These are phyloP conservation scores for Selaginella moellendorffii DNA, from an alignment of 75 land plant genomes.

Conservation along the genomic window DNA sequence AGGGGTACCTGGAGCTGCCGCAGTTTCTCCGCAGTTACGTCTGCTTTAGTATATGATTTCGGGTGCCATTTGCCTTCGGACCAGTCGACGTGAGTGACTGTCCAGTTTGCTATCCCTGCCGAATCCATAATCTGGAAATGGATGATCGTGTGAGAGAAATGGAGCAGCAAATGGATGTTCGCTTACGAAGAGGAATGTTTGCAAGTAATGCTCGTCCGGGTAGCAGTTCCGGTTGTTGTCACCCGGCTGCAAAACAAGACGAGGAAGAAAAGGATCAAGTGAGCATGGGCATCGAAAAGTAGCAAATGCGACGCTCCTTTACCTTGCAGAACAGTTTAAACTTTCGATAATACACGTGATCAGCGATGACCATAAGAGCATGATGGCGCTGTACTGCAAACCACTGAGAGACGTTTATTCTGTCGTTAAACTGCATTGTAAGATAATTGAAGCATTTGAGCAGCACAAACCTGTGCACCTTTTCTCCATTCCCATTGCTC, in stretches of 20 bases:
- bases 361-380: slow-evolving; percentile 54
- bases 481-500: slow-evolving; percentile 51
- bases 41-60: slow-evolving; percentile 46
- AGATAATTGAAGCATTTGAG: background rate
- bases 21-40: slow-evolving; percentile 38
- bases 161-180: background rate
- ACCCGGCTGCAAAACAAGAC: slow-evolving; percentile 46
- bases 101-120: slow-evolving; percentile 76
- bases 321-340: slow-evolving; percentile 70
- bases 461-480: slow-evolving; percentile 64
- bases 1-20: slow-evolving; percentile 51
- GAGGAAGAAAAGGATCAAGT: no score
- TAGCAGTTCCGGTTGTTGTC: slow-evolving; percentile 72
- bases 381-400: slow-evolving; percentile 62
- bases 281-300: background rate
- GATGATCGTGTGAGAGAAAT: background rate
- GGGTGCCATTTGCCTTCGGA: slow-evolving; percentile 97
- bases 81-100: slow-evolving; percentile 99
- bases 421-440: background rate
- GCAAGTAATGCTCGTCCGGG: slow-evolving; percentile 94
- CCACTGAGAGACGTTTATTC: slow-evolving; percentile 47
- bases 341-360: slow-evolving; percentile 54
- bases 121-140: slow-evolving; percentile 73
- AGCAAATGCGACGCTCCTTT: background rate
- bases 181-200: slow-evolving; percentile 75